phyloP scores from a whole-genome alignment of 495 filamentous ascomycete genomes.

The Amniculicola lignicola region DNA sequence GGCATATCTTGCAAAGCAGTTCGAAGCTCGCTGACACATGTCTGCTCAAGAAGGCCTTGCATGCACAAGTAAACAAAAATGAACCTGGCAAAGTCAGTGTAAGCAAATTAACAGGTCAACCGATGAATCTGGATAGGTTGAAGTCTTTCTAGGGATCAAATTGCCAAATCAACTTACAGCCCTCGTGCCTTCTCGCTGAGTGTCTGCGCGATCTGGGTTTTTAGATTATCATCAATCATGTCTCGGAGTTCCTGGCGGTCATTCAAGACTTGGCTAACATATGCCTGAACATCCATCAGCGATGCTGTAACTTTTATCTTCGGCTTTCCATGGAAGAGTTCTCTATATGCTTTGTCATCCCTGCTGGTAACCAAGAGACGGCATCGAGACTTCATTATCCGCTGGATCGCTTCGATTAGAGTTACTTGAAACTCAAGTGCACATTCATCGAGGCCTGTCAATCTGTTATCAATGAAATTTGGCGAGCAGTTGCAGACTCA shows the following conservation, averaged over 20 bases:
- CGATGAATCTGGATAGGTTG: too few species aligned
- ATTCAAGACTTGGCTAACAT: not conserved
- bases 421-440: not conserved
- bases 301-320: not conserved
- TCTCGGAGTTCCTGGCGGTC: not conserved
- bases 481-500: not conserved
- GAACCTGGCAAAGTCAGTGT: not conserved
- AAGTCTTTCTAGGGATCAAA: too few species aligned
- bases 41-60: slow-evolving; percentile 5
- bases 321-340: not conserved
- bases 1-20: not conserved
- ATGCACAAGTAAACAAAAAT: slow-evolving; percentile 1
- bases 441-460: not conserved
- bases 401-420: not conserved
- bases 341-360: not conserved
- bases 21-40: not conserved
- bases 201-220: not conserved
- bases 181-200: not conserved
- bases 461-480: not conserved
- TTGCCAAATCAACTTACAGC: not conserved
- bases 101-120: not conserved
- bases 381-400: not conserved
- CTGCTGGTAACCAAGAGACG: not conserved
- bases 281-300: not conserved
- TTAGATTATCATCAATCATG: not conserved